phyloP scores from a whole-genome alignment of 2,329 filamentous ascomycete species.

The Pezicula carpinea region DNA sequence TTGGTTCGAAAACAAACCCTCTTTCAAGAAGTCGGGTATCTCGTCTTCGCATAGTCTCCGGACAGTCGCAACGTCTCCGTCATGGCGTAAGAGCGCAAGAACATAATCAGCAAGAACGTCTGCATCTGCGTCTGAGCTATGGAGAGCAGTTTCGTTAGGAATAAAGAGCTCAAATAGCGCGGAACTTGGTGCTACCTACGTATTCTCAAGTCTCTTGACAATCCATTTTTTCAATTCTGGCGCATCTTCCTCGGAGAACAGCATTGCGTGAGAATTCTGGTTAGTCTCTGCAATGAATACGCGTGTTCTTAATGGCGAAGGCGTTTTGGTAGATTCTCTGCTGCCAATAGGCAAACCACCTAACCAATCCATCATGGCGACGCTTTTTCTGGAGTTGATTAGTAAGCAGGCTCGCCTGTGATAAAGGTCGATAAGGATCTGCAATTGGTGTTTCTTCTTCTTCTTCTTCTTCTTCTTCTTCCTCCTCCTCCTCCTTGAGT shows the following conservation, averaged over 20 bases:
- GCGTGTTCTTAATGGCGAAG: background rate
- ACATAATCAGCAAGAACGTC: constrained; percentile 83
- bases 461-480: too few relatives aligned
- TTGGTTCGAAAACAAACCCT: constrained; percentile 41
- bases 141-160: constrained; percentile 5
- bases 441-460: too few relatives aligned
- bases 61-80: constrained; percentile 60
- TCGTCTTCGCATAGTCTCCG: constrained; percentile 65
- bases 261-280: constrained; percentile 40
- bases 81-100: constrained; percentile 68
- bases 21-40: constrained; percentile 70
- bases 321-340: background rate
- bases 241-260: constrained; percentile 59
- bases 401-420: too few relatives aligned
- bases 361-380: too few relatives aligned
- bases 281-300: background rate
- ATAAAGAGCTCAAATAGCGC: background rate
- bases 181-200: constrained; percentile 43
- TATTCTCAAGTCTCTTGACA: constrained; percentile 70
- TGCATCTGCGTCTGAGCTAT: constrained; percentile 71
- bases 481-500: too few relatives aligned
- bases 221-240: constrained; percentile 70
- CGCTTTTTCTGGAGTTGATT: too few relatives aligned
- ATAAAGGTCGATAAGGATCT: too few relatives aligned
- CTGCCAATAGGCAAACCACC: background rate